Base-by-base conservation (phyloP, 768 basidiomycete species). In the Psilocybe sp. region DNA sequence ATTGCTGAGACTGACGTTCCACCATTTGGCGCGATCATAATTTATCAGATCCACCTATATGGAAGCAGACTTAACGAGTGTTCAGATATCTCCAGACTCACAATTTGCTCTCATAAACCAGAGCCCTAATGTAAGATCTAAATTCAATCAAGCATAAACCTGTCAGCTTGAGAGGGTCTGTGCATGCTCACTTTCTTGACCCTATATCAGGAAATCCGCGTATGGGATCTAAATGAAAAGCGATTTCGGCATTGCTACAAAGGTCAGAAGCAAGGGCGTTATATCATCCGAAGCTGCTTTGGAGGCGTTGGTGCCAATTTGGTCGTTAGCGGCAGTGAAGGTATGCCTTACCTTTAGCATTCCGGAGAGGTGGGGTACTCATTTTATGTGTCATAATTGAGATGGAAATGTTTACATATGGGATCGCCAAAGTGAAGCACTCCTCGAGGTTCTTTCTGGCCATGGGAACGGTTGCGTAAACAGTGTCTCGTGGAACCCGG, bases 381-480 rank as follows among this genome's bases (percentile, higher is more conserved):
- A 47, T 50, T 18, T 34, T 51, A 20, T 49, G 49, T 46, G 46
- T 42, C 36, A 16, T 19, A 40, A 41, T 49, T 5, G 64, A 98
- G 97, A 99, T 69, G 83, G 87, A 39, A 89, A 89, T 54, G 87
- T 98, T 38, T 97, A 98, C 70, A 81, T 98, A 34, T 99, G 96
- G 95, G 91, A 98, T 65, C 82, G 89, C 41, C 87, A 92, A 58
- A 87, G 87, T 9, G 89, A 87, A 2, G 72, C 77, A 2, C 76
- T 95, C 38, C 75, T 98, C n/a, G 92, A 97, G 66, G 78, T 85
- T n/a, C 78, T 99, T 2, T 66, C 80, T 3, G 97, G 97, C 0
- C 96, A 98, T 59, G 85, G 83, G n/a, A 72, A 73, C 50, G 94
- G 93, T 36, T 89, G 87, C 54, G 95, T 99, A 52, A 99, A 98